Evolutionary conservation across 2,329 filamentous ascomycete species (phyloP).

Genomic region (Colletotrichum limetticola): DNA sequence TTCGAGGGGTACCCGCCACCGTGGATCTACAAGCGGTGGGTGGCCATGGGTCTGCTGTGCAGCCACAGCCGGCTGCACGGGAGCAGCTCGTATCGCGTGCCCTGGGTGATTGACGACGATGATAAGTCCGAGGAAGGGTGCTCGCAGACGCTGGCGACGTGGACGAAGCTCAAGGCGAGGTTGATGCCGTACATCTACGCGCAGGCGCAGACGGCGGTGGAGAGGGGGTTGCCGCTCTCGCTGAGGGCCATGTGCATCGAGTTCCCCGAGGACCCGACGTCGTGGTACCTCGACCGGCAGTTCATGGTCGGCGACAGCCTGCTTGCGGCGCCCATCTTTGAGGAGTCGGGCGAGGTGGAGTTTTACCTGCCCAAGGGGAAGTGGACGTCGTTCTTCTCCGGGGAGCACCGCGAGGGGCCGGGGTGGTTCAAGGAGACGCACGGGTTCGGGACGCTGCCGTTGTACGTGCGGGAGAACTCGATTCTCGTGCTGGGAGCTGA

Average conservation of each 20-base stretch:
- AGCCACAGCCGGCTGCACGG: slow-evolving; percentile 78
- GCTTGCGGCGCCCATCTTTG: slow-evolving; percentile 72
- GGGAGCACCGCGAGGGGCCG: slow-evolving; percentile 60
- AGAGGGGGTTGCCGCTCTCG: slow-evolving; percentile 67
- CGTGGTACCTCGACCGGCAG: slow-evolving; percentile 75
- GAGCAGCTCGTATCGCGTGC: slow-evolving; percentile 77
- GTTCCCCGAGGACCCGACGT: slow-evolving; percentile 76
- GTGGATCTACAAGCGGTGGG: slow-evolving; percentile 82
- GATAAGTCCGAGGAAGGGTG: slow-evolving; percentile 65
- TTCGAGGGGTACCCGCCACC: slow-evolving; percentile 76
- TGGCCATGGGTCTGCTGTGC: slow-evolving; percentile 78
- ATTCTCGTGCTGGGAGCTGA: slow-evolving; percentile 57
- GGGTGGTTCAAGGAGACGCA: slow-evolving; percentile 71
- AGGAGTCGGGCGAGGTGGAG: slow-evolving; percentile 70
- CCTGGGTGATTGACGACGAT: slow-evolving; percentile 77
- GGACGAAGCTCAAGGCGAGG: slow-evolving; percentile 61
- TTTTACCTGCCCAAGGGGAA: slow-evolving; percentile 69
- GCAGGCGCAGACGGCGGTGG: slow-evolving; percentile 53
- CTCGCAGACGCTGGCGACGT: slow-evolving; percentile 59
- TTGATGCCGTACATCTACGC: slow-evolving; percentile 64
- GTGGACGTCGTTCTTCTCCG: slow-evolving; percentile 61
- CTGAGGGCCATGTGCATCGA: slow-evolving; percentile 76
- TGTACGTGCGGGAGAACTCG: slow-evolving; percentile 67
- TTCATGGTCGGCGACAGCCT: slow-evolving; percentile 78
- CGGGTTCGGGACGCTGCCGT: slow-evolving; percentile 66